Evolutionary conservation across 208 protist species (phyloP), one percentile per base, ranked within the genome.

Genomic region (Novymonas esmeraldas): DNA sequence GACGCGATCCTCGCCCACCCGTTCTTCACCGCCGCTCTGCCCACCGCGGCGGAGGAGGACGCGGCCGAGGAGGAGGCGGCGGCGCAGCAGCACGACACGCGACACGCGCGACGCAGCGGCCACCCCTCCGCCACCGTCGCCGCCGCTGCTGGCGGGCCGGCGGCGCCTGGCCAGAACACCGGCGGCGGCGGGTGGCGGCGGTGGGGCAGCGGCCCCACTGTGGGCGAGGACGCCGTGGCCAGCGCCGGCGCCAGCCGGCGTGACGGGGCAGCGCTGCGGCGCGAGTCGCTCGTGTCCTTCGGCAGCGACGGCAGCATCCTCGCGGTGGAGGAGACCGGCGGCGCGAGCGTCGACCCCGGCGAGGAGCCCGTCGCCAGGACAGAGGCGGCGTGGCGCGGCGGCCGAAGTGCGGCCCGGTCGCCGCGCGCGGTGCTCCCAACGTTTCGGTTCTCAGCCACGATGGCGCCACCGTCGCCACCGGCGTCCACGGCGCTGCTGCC

Each of bases 1-100:
- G 78, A 87, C 20, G 77, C 79, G 16, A 85, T 93, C 44, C 44
- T 90, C 13, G 55, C 59, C 16, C 90, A 95, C 62, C 87, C 80
- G 0, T 95, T 89, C 64, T 93, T 81, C 42, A 55, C 58, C 33
- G 59, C 46, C 1, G 3, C 59, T 16, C n/a, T 70, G 18, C 62
- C 73, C 11, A 64, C 68, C 9, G 69, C 61, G 6, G 61, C 68
- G n/a, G 60, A 73, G 38, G 67, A 69, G 33, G 34, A 45, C 18
- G 45, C 46, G 33, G 34, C 45, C 1, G 61, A 66, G 10, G 61
- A 60, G 14, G 68, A 38, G 10, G 45, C 50, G 3, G 38, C 59
- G 26, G 65, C 41, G 4, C 64, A 56, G 33, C 39, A 36, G 55
- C 24, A n/a, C n/a, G n/a, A n/a, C n/a, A n/a, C n/a, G n/a, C n/a